Evolutionary conservation across 306 rosid genomes (phyloP).

Genomic region (Lupinus albus): DNA sequence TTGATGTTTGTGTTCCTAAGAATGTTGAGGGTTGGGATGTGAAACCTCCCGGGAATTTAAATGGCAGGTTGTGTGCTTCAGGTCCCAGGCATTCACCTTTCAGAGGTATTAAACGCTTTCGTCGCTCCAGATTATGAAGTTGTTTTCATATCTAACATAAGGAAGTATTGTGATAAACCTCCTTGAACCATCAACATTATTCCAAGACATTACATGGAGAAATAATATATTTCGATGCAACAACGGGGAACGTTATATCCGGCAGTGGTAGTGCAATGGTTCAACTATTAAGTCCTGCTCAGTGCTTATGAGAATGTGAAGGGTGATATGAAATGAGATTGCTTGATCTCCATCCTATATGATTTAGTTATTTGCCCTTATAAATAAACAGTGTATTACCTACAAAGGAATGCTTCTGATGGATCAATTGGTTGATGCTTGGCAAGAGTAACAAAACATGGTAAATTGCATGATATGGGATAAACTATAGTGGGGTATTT

Average conservation of each 20-base stretch:
- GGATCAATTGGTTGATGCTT: slow-evolving; percentile 23
- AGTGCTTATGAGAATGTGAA: slow-evolving; percentile 19
- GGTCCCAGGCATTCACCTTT: slow-evolving; percentile 44
- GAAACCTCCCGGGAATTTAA: slow-evolving; percentile 43
- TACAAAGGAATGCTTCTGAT: neutral
- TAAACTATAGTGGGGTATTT: slow-evolving; percentile 17
- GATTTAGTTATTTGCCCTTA: slow-evolving; percentile 18
- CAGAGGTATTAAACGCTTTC: slow-evolving; percentile 55
- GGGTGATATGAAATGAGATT: slow-evolving; percentile 9
- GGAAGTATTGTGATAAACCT: slow-evolving; percentile 28
- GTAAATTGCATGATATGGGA: slow-evolving; percentile 19
- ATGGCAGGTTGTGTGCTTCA: slow-evolving; percentile 67
- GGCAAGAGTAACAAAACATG: slow-evolving; percentile 18
- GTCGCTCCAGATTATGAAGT: slow-evolving; percentile 73
- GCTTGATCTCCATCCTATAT: neutral
- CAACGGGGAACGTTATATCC: neutral
- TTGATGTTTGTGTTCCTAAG: slow-evolving; percentile 79
- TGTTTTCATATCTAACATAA: slow-evolving; percentile 8
- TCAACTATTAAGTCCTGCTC: neutral
- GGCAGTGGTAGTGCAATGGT: slow-evolving; percentile 37
- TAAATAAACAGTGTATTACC: slow-evolving; percentile 10
- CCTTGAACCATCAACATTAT: slow-evolving; percentile 29
- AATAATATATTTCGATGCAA: slow-evolving; percentile 40
- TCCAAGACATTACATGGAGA: slow-evolving; percentile 24
- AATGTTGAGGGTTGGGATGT: slow-evolving; percentile 79